Conservation (phyloP, 148 eudicot species). For the Rhododendron ferrugineum region DNA sequence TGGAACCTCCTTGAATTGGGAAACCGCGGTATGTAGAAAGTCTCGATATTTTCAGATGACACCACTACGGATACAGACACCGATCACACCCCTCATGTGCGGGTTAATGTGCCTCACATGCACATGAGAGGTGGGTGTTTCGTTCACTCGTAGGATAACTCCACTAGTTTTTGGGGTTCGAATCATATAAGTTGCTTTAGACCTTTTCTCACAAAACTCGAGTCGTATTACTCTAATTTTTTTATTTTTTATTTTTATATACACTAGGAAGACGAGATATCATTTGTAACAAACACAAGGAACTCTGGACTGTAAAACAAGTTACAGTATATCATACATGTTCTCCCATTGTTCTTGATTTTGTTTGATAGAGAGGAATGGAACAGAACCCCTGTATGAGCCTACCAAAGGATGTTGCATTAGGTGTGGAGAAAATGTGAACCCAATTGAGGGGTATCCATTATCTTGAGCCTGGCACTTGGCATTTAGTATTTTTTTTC, state of each 20-base stretch:
- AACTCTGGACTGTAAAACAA: too few species aligned
- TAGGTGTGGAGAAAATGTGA: not conserved
- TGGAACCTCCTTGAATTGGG: not conserved
- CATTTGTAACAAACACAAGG: too few species aligned
- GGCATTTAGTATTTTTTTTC: too few species aligned
- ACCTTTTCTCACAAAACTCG: too few species aligned
- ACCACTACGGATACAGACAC: not conserved
- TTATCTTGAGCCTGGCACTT: not conserved
- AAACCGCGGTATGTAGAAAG: not conserved
- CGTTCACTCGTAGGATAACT: too few species aligned
- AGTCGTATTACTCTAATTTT: too few species aligned
- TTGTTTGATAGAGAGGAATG: not conserved
- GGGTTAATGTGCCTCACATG: not conserved
- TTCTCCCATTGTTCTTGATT: not conserved
- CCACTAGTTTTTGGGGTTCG: too few species aligned
- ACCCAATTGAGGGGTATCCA: not conserved
- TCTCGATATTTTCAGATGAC: not conserved
- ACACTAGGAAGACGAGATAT: too few species aligned
- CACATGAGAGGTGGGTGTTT: not conserved
- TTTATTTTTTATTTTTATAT: too few species aligned
- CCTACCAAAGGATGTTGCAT: not conserved
- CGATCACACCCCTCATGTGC: not conserved
- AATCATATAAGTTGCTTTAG: too few species aligned
- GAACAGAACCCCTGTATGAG: not conserved
- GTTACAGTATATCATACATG: too few species aligned